Base-by-base conservation (phyloP, 306 rosid species). In the Castanospermum australe region DNA sequence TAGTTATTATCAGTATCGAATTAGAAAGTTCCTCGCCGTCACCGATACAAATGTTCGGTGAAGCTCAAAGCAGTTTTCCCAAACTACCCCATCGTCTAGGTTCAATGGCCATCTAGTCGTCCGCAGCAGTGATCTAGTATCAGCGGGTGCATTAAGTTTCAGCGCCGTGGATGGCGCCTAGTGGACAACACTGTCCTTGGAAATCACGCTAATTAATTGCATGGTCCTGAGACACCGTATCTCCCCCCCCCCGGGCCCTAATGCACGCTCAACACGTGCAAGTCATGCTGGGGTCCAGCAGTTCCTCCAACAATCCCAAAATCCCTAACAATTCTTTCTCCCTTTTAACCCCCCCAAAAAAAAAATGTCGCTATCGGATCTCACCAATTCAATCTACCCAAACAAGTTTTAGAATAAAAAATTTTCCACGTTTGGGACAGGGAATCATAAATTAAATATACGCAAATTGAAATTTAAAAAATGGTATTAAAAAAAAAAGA, bases 211-310 rank as follows among this genome's bases (percentile, higher is more conserved):
- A 48, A 63, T 78, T 74, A 70, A 64, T 72, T 47, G 14, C 7
- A 32, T 12, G 12, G 70, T 36, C 17, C 21, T 59, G 20, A 10
- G 2, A 45, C 25, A 74, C 12, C 6, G 79, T 66, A 73, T 6
- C 2, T 21, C 52, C 66, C 72, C 84, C 64, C 65, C 6, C 3
- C 0, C 10, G 21, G 22, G 1, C 11, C 25, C 71, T 44, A 45
- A n/a, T 13, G 51, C 32, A 28, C 41, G 14, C 71, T 11, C 68
- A 86, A 59, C 96, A 82, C 86, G 85, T 90, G 90, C 82, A 50
- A 52, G 15, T 47, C 79, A 78, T 82, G 82, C 71, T 79, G 24
- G 64, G 75, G 12, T 62, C 85, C 85, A 86, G 79, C 89, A 80
- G 45, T 51, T 32, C 22, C 32, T 45, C 42, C 32, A 8, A 70